Evolutionary conservation across 306 rosid genomes (phyloP).

Genomic region (Quercus rubra): DNA sequence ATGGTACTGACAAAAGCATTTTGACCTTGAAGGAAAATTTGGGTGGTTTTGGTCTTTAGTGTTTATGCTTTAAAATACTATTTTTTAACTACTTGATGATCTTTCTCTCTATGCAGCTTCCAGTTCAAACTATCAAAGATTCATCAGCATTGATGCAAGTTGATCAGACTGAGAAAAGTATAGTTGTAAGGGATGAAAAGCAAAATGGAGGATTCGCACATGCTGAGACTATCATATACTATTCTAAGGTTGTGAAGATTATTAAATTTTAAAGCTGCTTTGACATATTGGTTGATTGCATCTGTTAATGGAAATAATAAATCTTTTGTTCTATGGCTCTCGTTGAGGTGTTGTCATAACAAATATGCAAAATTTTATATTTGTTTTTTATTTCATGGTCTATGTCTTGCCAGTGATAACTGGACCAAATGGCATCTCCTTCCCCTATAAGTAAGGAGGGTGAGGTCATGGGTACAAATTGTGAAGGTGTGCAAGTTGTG

Average conservation of each 20-base stretch:
- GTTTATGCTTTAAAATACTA: neutral
- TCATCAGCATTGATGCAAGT: slow-evolving; percentile 45
- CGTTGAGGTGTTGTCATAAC: neutral
- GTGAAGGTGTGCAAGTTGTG: neutral
- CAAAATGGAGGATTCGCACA: slow-evolving; percentile 47
- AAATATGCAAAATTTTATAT: neutral
- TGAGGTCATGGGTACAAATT: neutral
- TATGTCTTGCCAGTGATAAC: neutral
- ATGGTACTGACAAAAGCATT: neutral
- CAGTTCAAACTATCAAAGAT: slow-evolving; percentile 36
- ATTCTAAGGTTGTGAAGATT: slow-evolving; percentile 48
- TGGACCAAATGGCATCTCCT: neutral
- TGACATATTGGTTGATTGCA: neutral
- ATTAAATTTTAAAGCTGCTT: neutral
- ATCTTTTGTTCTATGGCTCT: neutral
- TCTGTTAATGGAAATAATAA: slow-evolving; percentile 9
- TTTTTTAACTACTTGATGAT: neutral
- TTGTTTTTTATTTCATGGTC: neutral
- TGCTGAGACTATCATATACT: slow-evolving; percentile 51
- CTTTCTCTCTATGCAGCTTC: slow-evolving; percentile 32
- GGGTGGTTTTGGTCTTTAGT: slow-evolving; percentile 11
- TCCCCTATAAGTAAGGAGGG: neutral
- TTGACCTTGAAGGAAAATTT: neutral
- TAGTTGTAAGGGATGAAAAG: slow-evolving; percentile 22
- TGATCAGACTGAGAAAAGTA: slow-evolving; percentile 39